Conservation (phyloP, 257 asterid genomes). For the Solanum pinnatisectum region DNA sequence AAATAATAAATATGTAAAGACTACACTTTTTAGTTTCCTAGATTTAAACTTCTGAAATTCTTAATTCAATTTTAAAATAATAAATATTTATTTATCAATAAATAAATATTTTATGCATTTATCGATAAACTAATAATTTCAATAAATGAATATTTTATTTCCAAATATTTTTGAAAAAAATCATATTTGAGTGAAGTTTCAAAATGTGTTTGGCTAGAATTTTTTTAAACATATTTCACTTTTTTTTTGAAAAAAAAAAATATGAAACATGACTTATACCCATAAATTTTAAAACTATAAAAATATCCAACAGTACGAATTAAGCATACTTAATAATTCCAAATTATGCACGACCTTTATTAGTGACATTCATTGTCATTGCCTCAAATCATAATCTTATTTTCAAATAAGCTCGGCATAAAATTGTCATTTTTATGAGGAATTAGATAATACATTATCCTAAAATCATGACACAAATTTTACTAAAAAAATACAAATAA, state of each 20-base stretch:
- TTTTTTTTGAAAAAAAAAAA: fast-evolving
- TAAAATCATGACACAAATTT: background rate
- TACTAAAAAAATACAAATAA: no score
- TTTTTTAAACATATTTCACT: background rate
- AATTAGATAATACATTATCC: background rate
- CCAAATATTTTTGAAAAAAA: background rate
- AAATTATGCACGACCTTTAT: background rate
- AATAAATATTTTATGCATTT: no score
- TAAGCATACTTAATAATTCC: background rate
- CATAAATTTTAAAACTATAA: background rate
- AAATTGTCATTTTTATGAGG: background rate
- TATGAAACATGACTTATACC: background rate
- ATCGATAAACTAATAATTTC: no score
- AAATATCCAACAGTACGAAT: background rate
- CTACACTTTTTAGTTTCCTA: no score
- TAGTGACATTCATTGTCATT: background rate
- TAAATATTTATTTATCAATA: no score
- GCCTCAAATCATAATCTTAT: background rate
- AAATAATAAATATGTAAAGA: no score
- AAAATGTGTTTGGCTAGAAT: background rate
- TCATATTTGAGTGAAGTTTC: background rate
- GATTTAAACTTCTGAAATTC: no score
- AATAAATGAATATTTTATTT: no score
- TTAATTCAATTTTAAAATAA: no score
- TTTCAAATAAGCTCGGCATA: no score